Conservation (phyloP, 2,329 filamentous ascomycete species). For the Arthroderma uncinatum region DNA sequence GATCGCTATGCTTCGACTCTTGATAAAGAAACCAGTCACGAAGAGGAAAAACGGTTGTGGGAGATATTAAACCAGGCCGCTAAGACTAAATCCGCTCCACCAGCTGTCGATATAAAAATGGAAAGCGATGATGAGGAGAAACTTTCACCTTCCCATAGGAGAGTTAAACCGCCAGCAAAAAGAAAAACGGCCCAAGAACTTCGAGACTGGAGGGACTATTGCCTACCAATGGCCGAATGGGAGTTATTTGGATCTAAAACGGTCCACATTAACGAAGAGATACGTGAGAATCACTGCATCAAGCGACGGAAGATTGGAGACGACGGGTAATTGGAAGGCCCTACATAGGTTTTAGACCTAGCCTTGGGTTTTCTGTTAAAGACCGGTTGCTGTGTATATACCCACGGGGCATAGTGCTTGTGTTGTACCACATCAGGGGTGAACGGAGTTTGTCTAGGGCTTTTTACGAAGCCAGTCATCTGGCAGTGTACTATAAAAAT, state of each 20-base stretch:
- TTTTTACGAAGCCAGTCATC: no score
- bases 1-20: constrained; percentile 38
- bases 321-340: not conserved
- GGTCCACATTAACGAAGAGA: constrained; percentile 22
- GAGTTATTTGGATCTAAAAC: constrained; percentile 32
- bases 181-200: constrained; percentile 29
- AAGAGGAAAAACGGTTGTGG: constrained; percentile 40
- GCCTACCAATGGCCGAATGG: constrained; percentile 41
- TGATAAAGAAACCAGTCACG: constrained; percentile 35
- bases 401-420: no score
- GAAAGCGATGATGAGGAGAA: constrained; percentile 16
- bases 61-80: constrained; percentile 26
- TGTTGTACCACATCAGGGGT: no score
- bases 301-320: constrained; percentile 17
- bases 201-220: constrained; percentile 39
- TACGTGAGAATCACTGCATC: constrained; percentile 20
- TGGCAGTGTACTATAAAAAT: no score
- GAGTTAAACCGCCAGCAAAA: constrained; percentile 18
- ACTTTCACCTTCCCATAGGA: constrained; percentile 7
- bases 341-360: no score
- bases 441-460: not conserved
- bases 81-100: constrained; percentile 13
- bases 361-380: no score
- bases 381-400: no score
- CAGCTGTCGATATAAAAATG: constrained; percentile 9